phyloP scores from a whole-genome alignment of 306 rosid genomes.

The Begonia peltatifolia region DNA sequence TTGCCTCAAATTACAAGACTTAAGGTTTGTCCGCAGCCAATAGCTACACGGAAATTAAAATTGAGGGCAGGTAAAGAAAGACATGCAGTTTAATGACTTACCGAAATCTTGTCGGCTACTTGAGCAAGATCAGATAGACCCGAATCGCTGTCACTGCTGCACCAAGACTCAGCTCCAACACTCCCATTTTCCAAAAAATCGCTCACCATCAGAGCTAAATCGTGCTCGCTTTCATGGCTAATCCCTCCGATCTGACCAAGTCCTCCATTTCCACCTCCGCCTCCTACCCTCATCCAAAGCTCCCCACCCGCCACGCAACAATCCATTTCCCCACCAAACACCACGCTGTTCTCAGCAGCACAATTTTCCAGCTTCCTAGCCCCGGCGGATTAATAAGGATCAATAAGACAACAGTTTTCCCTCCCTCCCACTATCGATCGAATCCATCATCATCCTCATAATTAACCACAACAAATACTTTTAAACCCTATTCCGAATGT shows the following conservation, averaged over 20 bases:
- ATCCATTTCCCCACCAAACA: conserved; percentile 26
- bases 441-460: conserved; percentile 1
- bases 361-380: conserved; percentile 12
- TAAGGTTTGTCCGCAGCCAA: not conserved
- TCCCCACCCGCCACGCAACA: conserved; percentile 47
- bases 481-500: too few relatives aligned
- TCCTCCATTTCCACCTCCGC: conserved; percentile 15
- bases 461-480: not conserved
- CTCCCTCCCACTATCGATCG: conserved; percentile 2
- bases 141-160: conserved; percentile 89
- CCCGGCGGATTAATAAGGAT: conserved; percentile 4
- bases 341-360: conserved; percentile 10
- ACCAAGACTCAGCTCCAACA: conserved; percentile 68
- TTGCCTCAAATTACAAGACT: not conserved
- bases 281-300: conserved; percentile 31
- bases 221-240: conserved; percentile 90
- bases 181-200: conserved; percentile 92
- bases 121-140: conserved; percentile 56
- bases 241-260: conserved; percentile 37
- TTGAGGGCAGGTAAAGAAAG: not conserved
- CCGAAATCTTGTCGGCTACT: conserved; percentile 72
- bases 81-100: not conserved
- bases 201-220: conserved; percentile 73
- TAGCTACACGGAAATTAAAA: too few relatives aligned
- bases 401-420: not conserved